Conservation (phyloP, 768 basidiomycete species). For the Tylopilus vinaceipallidus region DNA sequence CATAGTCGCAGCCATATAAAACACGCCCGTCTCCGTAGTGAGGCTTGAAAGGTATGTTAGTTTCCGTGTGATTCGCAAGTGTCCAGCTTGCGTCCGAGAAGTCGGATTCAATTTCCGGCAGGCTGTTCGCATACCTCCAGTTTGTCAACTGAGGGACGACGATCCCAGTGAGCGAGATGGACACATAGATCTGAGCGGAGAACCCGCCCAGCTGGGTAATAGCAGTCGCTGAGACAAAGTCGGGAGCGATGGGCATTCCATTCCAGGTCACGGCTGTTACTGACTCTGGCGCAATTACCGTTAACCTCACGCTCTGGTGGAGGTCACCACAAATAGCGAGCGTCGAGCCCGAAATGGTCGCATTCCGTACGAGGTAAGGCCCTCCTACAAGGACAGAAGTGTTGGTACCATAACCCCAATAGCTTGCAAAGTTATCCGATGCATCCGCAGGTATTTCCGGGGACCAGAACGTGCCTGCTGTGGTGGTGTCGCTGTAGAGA, state of each 20-base stretch:
- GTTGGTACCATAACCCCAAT: conserved; percentile 75
- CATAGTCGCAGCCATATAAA: conserved; percentile 87
- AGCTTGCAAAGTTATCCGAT: conserved; percentile 49
- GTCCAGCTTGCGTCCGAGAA: conserved; percentile 70
- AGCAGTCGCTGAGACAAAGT: conserved; percentile 29
- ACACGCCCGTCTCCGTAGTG: conserved; percentile 72
- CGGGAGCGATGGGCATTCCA: conserved; percentile 43
- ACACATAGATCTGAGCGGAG: conserved; percentile 42
- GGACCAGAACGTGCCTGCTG: conserved; percentile 73
- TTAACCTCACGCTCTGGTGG: conserved; percentile 53
- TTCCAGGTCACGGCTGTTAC: conserved; percentile 71
- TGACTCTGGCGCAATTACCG: conserved; percentile 57
- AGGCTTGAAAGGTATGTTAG: conserved; percentile 69
- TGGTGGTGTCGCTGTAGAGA: conserved; percentile 62
- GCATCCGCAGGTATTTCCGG: conserved; percentile 52
- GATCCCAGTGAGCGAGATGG: conserved; percentile 31
- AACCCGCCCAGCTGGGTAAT: conserved; percentile 45
- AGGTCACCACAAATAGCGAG: conserved; percentile 71
- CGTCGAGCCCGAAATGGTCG: conserved; percentile 43
- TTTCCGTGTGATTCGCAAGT: conserved; percentile 65
- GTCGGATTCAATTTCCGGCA: conserved; percentile 60
- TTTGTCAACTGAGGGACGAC: conserved; percentile 48
- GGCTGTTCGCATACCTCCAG: conserved; percentile 77
- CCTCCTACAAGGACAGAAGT: conserved; percentile 62
- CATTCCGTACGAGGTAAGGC: conserved; percentile 62